These are phyloP conservation scores for Lumnitzera littorea DNA, from an alignment of 345 rosid species.

Conservation along the genomic window DNA sequence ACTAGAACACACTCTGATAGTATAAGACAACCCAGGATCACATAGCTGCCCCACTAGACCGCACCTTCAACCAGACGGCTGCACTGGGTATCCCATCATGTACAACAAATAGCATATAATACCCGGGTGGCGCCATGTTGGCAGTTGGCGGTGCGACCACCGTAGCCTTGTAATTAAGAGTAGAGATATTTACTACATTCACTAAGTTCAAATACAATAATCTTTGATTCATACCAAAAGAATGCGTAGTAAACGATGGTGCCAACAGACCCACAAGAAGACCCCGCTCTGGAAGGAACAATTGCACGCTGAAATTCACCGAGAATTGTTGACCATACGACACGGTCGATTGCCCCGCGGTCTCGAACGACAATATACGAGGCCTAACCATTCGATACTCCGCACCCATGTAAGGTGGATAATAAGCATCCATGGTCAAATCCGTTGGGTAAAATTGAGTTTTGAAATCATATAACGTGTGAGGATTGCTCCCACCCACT, in stretches of 20 bases:
- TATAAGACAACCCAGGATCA: neutral
- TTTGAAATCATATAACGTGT: constrained; percentile 55
- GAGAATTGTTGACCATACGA: constrained; percentile 25
- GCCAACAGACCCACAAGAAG: constrained; percentile 34
- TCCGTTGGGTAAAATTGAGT: constrained; percentile 61
- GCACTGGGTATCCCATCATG: constrained; percentile 54
- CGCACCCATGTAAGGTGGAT: constrained; percentile 54
- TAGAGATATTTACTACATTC: constrained; percentile 29
- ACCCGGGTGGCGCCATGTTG: constrained; percentile 64
- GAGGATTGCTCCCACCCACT: constrained; percentile 89
- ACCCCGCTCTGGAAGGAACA: constrained; percentile 10
- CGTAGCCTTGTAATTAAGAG: constrained; percentile 30
- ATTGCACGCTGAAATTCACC: constrained; percentile 29
- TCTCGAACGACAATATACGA: constrained; percentile 45
- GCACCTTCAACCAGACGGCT: constrained; percentile 49
- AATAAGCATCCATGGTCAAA: constrained; percentile 70
- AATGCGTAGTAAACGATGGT: constrained; percentile 69
- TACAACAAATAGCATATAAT: constrained; percentile 63
- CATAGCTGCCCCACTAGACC: constrained; percentile 8
- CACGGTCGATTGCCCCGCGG: constrained; percentile 27
- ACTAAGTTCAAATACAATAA: constrained; percentile 35
- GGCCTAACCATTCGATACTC: constrained; percentile 36
- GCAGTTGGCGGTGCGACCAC: constrained; percentile 35
- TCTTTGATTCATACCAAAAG: constrained; percentile 69
- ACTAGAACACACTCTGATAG: too few relatives aligned